These are phyloP conservation scores for Platismatia glauca DNA, from an alignment of 495 filamentous ascomycete genomes.

Conservation along the genomic window DNA sequence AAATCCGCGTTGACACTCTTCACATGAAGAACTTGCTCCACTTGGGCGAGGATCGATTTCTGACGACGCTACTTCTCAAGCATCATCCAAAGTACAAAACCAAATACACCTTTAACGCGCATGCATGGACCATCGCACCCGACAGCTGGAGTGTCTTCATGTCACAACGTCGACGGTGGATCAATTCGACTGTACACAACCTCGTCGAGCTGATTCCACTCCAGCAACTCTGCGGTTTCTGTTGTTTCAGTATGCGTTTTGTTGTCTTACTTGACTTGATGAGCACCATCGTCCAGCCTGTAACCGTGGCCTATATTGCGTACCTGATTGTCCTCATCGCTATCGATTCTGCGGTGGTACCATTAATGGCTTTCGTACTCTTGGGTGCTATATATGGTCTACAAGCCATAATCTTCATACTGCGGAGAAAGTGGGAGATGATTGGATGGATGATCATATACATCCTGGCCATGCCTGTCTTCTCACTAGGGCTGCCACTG, in stretches of 20 bases:
- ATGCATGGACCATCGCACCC: slow-evolving; percentile 93
- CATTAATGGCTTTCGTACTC: slow-evolving; percentile 77
- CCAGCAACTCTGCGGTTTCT: slow-evolving; percentile 94
- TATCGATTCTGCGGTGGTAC: slow-evolving; percentile 52
- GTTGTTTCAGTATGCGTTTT: slow-evolving; percentile 99
- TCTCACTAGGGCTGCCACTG: slow-evolving; percentile 80
- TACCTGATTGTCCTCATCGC: slow-evolving; percentile 77
- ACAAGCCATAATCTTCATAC: slow-evolving; percentile 93
- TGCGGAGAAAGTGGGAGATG: slow-evolving; percentile 97
- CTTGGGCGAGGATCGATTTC: slow-evolving; percentile 86
- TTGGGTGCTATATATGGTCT: slow-evolving; percentile 93
- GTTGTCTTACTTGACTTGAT: slow-evolving; percentile 92
- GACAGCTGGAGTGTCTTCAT: slow-evolving; percentile 91
- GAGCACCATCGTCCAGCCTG: slow-evolving; percentile 84
- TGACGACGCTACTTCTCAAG: slow-evolving; percentile 92
- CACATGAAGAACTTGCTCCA: slow-evolving; percentile 99
- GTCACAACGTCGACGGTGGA: slow-evolving; percentile 97
- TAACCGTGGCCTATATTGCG: slow-evolving; percentile 80
- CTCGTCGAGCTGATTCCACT: slow-evolving; percentile 90
- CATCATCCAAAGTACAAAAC: slow-evolving; percentile 91
- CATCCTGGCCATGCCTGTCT: slow-evolving; percentile 82
- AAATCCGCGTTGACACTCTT: slow-evolving; percentile 92
- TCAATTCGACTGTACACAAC: slow-evolving; percentile 98
- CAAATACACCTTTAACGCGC: slow-evolving; percentile 86
- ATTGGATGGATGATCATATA: slow-evolving; percentile 99